Percentiles rank a stretch among this genome's conserved stretches.
Evolutionary conservation across 2,329 filamentous ascomycete genomes (phyloP).

Genomic region (Fusarium protoensiforme): DNA sequence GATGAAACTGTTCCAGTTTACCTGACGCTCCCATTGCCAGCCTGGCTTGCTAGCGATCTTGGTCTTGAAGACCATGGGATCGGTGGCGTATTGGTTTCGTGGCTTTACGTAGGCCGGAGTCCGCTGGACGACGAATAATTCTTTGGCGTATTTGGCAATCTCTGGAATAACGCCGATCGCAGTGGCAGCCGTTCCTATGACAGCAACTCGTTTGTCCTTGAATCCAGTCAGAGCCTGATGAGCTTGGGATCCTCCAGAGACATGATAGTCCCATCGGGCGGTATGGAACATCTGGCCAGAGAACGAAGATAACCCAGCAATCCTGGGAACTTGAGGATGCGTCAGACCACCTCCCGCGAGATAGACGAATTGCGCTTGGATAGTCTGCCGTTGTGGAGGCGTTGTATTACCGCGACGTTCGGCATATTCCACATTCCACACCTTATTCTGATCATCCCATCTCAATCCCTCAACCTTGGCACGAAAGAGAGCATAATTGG

Average conservation of each 20-base stretch:
- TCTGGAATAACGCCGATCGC: background rate
- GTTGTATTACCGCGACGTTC: background rate
- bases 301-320: background rate
- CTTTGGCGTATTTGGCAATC: background rate
- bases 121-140: background rate
- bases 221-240: background rate
- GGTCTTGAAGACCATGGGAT: background rate
- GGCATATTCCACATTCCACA: background rate
- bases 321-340: background rate
- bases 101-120: background rate
- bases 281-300: background rate
- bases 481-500: slow-evolving; percentile 53
- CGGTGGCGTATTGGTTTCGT: background rate
- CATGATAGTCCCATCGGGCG: background rate
- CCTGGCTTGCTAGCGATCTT: background rate
- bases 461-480: slow-evolving; percentile 45
- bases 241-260: too few species aligned
- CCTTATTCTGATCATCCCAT: background rate
- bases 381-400: background rate
- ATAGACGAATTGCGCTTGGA: background rate
- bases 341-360: background rate
- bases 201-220: background rate
- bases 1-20: background rate
- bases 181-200: background rate
- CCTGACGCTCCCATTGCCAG: background rate